Base-by-base conservation (phyloP, 2,329 filamentous ascomycete genomes). In the Pestalotiopsis sp. region DNA sequence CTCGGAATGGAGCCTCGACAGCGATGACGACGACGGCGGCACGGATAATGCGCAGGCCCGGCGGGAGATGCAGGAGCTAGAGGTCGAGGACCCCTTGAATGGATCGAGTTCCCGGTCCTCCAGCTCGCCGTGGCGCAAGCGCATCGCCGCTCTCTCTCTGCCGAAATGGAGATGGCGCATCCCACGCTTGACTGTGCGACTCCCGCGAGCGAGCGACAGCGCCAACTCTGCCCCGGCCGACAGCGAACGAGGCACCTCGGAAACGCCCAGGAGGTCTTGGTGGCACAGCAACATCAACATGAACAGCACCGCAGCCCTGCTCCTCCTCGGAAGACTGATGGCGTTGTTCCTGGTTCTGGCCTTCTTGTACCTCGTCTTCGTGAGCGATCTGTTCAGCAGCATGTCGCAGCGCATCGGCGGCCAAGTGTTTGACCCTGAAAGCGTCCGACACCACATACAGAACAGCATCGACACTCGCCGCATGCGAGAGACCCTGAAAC, bases 41-140 rank as follows among this genome's bases (percentile, higher is more conserved):
- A 77, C 79, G 39, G 86, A 92, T 71, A 88, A 88, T 48, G 88
- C 88, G 39, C 88, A 90, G 70, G 86, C 96, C 73, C 89, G 93
- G 70, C 87, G 91, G 72, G 93, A 96, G 80, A 91, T 98, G 82
- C 89, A 97, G 76, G 92, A 98, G 85, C 90, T 97, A 86, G 94
- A 97, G 73, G 88, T 97, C 56, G 88, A 94, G 74, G 94, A 97
- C 72, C 88, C 89, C 35, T 75, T 81, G 24, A 78, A 81, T 62
- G 76, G 79, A 68, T 73, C 80, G 69, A 64, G 55, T 14, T 68
- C 73, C n/a, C 73, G 70, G 35, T 20, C 24, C 61, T 71, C 73
- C 3, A 69, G 70, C 58, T 67, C 75, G 66, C 78, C 82, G 65
- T 89, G 85, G 83, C 82, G 84, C 64, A 89, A 89, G 77, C 79